Conservation (phyloP, 129 eudicot genomes). For the Chrysanthemum lavandulifolium region DNA sequence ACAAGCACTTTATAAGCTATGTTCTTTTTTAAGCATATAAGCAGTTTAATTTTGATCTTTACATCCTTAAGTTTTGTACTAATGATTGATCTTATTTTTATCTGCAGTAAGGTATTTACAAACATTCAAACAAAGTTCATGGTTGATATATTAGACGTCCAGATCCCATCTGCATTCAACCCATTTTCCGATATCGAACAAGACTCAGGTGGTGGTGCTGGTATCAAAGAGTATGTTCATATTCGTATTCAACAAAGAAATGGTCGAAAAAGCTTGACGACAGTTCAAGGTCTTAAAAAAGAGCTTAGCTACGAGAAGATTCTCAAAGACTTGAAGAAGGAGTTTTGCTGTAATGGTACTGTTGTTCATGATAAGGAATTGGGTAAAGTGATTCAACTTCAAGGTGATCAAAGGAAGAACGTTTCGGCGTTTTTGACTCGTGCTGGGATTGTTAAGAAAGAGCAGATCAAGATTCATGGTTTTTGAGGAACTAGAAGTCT, state of each 20-base stretch:
- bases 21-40: no score
- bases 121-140: slow-evolving; percentile 45
- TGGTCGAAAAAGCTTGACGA: slow-evolving; percentile 88
- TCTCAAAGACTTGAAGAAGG: slow-evolving; percentile 67
- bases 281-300: slow-evolving; percentile 85
- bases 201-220: slow-evolving; percentile 51
- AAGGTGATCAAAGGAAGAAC: slow-evolving; percentile 95
- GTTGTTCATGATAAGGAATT: slow-evolving; percentile 81
- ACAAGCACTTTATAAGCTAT: no score
- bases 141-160: slow-evolving; percentile 68
- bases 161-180: slow-evolving; percentile 65
- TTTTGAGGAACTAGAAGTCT: slow-evolving; percentile 32
- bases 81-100: neutral
- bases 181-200: slow-evolving; percentile 84
- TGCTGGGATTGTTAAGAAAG: slow-evolving; percentile 74
- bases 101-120: slow-evolving; percentile 2
- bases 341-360: slow-evolving; percentile 87
- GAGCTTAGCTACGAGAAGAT: slow-evolving; percentile 85
- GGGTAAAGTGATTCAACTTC: slow-evolving; percentile 89
- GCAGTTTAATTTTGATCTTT: no score
- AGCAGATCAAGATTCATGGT: slow-evolving; percentile 94
- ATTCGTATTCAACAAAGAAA: slow-evolving; percentile 89
- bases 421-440: slow-evolving; percentile 62
- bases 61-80: neutral
- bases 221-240: slow-evolving; percentile 87